A percentile compares a stretch with the other conserved stretches of the same genome.
Conservation (phyloP, 1,284 basidiomycete species). For the Fistulinella cinereoalba region DNA sequence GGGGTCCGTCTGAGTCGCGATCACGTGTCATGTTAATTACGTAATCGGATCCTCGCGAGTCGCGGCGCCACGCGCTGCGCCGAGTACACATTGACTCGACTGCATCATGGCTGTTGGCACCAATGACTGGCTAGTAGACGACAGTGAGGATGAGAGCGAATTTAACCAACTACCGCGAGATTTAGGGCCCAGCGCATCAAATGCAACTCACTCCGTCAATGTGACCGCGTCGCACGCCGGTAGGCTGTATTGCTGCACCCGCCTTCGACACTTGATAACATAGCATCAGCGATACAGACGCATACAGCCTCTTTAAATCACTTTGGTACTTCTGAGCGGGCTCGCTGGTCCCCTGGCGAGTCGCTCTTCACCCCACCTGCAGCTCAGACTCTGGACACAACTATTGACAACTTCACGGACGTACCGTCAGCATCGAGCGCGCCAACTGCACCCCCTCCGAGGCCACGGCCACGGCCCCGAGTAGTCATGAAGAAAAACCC, state of each 20-base stretch:
- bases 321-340: slow-evolving; percentile 15
- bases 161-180: slow-evolving; percentile 1
- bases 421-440: slow-evolving; percentile 3
- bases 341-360: slow-evolving; percentile 1
- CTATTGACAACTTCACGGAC: slow-evolving; percentile 14
- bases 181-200: not conserved
- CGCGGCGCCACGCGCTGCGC: no score
- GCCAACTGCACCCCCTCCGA: slow-evolving; percentile 3
- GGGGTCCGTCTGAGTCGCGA: slow-evolving; percentile 8
- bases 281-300: slow-evolving; percentile 8
- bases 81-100: no score
- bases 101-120: not conserved
- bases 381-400: not conserved
- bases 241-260: no score
- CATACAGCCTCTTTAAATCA: slow-evolving; percentile 12
- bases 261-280: no score
- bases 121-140: slow-evolving; percentile 26
- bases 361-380: slow-evolving; percentile 30
- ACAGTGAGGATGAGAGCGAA: slow-evolving; percentile 29
- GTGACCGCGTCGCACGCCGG: not conserved
- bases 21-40: slow-evolving; percentile 26
- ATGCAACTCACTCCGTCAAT: not conserved
- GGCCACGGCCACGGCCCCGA: slow-evolving; percentile 26
- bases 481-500: slow-evolving; percentile 22
- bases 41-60: not conserved